phyloP scores from a whole-genome alignment of 371 early-diverging fungal species.

The Mucor saturninus region DNA sequence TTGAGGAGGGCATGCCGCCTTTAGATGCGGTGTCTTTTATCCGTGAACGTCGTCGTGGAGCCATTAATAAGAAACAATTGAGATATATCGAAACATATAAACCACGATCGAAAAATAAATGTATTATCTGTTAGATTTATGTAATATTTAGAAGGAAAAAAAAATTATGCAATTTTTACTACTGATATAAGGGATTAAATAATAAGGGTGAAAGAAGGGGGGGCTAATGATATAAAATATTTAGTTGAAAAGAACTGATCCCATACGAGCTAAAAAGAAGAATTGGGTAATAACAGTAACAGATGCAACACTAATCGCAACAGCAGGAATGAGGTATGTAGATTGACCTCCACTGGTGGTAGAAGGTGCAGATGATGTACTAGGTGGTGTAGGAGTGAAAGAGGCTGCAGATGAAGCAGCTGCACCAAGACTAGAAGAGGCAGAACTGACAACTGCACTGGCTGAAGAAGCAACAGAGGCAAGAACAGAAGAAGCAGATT shows the following conservation, averaged over 20 bases:
- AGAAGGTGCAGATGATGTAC: constrained; percentile 7
- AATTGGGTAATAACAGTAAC: constrained; percentile 16
- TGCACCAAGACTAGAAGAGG: constrained; percentile 2
- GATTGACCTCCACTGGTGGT: background rate
- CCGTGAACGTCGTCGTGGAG: constrained; percentile 84
- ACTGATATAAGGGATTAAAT: background rate
- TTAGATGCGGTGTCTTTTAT: constrained; percentile 83
- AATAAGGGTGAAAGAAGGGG: background rate
- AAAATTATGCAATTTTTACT: background rate
- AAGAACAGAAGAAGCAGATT: background rate
- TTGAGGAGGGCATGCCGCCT: constrained; percentile 84
- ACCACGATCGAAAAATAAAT: constrained; percentile 55
- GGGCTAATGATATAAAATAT: background rate
- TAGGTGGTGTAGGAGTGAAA: constrained; percentile 14
- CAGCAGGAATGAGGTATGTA: constrained; percentile 11
- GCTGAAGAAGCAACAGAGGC: background rate
- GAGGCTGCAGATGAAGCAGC: constrained; percentile 8
- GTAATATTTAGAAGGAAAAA: background rate
- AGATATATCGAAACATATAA: constrained; percentile 78
- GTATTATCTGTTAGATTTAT: constrained; percentile 37
- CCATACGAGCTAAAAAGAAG: constrained; percentile 15
- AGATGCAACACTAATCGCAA: constrained; percentile 17
- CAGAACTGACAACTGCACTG: constrained; percentile 1
- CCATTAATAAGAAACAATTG: constrained; percentile 85
- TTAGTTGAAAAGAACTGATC: constrained; percentile 3